Evolutionary conservation across 352 stramenopile species (phyloP).

Genomic region (Aphanomyces euteiches): DNA sequence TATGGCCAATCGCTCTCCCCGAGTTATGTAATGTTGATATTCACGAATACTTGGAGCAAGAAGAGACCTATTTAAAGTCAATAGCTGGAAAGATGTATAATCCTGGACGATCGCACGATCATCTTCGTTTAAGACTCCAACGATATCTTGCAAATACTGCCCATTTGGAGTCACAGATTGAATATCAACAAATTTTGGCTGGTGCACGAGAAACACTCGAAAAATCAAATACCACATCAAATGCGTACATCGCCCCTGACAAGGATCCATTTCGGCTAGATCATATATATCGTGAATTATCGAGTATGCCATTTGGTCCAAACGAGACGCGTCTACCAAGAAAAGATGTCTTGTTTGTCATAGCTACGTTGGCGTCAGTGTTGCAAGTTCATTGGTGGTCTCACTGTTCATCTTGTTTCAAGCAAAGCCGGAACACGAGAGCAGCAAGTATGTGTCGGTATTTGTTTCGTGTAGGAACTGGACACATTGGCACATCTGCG

Average conservation of each 20-base stretch:
- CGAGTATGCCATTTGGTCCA: conserved; percentile 6
- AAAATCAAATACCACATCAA: too few species aligned
- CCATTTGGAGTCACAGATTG: neutral
- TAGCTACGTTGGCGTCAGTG: conserved; percentile 3
- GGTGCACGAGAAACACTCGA: too few species aligned
- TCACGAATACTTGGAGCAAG: too few species aligned
- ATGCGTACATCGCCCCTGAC: neutral
- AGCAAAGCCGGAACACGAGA: too few species aligned
- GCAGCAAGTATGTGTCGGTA: neutral
- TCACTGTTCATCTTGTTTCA: neutral
- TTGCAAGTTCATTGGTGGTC: neutral
- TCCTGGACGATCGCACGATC: neutral
- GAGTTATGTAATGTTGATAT: too few species aligned
- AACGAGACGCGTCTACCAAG: neutral
- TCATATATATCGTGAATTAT: neutral
- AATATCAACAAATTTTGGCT: neutral
- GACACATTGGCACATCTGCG: conserved; percentile 1
- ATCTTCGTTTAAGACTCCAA: neutral
- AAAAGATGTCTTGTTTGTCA: neutral
- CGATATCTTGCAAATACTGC: neutral
- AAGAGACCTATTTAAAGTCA: too few species aligned
- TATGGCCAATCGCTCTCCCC: too few species aligned
- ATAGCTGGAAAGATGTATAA: neutral
- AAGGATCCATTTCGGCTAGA: conserved; percentile 1
- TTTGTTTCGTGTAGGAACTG: neutral